Conservation (phyloP, 2,329 filamentous ascomycete genomes). For the Arachnomyces sp. region DNA sequence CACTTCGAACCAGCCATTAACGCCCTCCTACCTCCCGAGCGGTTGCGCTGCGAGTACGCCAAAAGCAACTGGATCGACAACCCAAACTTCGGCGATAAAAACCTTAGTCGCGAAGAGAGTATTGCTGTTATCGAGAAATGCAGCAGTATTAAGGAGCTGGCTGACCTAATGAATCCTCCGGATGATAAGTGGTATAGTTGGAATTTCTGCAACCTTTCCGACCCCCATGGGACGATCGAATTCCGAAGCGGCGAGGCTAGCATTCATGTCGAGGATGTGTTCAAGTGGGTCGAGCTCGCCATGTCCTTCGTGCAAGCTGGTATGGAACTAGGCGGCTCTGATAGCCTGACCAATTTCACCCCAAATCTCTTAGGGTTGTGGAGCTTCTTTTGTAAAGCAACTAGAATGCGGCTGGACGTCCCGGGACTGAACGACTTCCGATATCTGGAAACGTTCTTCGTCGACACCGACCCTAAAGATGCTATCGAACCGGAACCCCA, state of each 20-base stretch:
- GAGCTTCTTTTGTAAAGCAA: too few species aligned
- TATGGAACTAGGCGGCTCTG: too few species aligned
- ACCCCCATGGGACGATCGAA: not conserved
- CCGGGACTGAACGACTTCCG: too few species aligned
- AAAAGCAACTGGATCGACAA: conserved; percentile 2
- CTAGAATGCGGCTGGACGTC: too few species aligned
- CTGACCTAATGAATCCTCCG: not conserved
- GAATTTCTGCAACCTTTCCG: not conserved
- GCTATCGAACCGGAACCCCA: too few species aligned
- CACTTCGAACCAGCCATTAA: not conserved
- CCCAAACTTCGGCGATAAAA: not conserved
- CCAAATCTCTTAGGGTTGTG: too few species aligned
- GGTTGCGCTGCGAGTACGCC: not conserved
- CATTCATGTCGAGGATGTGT: not conserved
- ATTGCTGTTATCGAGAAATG: not conserved
- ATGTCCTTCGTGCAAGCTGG: not conserved
- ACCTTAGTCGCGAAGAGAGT: not conserved
- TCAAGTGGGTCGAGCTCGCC: not conserved
- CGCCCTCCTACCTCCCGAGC: not conserved
- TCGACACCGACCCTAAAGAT: too few species aligned
- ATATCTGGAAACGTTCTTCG: too few species aligned
- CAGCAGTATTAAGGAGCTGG: not conserved
- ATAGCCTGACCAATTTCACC: too few species aligned
- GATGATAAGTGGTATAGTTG: not conserved
- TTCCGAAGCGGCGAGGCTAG: not conserved